Evolutionary conservation across 306 rosid species (phyloP).

Genomic region (cucumber (Cucumis sativus)): Cucumber_9930_V3 NC_026657.2:13176001-13176500

Average conservation of each 20-base stretch:
- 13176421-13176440: conserved; percentile 28
- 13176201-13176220: neutral
- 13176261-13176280: neutral
- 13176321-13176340: too few species aligned
- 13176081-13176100: neutral
- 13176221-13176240: neutral
- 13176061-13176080: neutral
- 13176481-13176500: conserved; percentile 47
- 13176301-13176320: neutral
- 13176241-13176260: neutral
- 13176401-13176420: neutral
- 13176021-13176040: neutral
- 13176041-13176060: neutral
- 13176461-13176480: conserved; percentile 69
- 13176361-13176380: too few species aligned
- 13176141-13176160: neutral
- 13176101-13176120: neutral
- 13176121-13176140: neutral
- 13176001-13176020: neutral
- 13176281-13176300: neutral
- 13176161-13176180: neutral
- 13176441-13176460: conserved; percentile 74
- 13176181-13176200: neutral
- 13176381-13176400: neutral
- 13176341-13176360: too few species aligned